Conservation (phyloP, 352 stramenopile species). For the Nothophytophthora sp. region DNA sequence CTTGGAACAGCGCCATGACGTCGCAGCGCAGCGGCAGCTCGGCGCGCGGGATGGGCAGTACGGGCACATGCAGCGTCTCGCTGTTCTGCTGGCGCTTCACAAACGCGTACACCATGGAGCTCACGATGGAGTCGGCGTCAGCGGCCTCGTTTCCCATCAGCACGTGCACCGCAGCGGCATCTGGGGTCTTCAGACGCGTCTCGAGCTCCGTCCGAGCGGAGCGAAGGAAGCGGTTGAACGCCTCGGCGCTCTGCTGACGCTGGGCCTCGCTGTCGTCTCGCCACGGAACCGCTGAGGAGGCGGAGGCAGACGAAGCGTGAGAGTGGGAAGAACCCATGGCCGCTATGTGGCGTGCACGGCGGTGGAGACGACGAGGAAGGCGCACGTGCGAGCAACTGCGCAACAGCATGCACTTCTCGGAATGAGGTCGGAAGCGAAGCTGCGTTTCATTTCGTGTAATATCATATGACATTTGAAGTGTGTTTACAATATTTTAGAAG, state of each 20-base stretch:
- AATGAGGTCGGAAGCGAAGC: too few relatives aligned
- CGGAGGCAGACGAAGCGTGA: conserved; percentile 11
- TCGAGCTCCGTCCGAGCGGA: conserved; percentile 6
- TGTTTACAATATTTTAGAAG: too few relatives aligned
- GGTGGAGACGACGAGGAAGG: too few relatives aligned
- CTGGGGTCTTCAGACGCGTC: neutral
- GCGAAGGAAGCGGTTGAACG: conserved; percentile 24
- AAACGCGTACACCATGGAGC: conserved; percentile 69
- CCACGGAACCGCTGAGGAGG: conserved; percentile 4
- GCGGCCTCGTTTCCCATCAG: conserved; percentile 81
- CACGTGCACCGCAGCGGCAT: conserved; percentile 39
- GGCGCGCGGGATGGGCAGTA: conserved; percentile 63
- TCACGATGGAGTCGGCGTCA: conserved; percentile 86
- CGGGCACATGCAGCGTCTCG: conserved; percentile 39
- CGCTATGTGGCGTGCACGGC: too few relatives aligned
- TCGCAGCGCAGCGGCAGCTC: conserved; percentile 73
- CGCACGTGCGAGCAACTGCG: too few relatives aligned
- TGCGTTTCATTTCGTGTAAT: too few relatives aligned
- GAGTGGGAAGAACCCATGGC: too few relatives aligned
- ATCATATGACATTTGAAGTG: too few relatives aligned
- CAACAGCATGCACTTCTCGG: too few relatives aligned
- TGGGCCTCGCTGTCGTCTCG: conserved; percentile 1
- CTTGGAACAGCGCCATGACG: conserved; percentile 58
- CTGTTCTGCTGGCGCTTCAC: conserved; percentile 23
- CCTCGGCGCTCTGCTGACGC: conserved; percentile 13